Base-by-base conservation (phyloP, 176 grass and related monocot genomes). In the Bonia amplexicaulis region DNA sequence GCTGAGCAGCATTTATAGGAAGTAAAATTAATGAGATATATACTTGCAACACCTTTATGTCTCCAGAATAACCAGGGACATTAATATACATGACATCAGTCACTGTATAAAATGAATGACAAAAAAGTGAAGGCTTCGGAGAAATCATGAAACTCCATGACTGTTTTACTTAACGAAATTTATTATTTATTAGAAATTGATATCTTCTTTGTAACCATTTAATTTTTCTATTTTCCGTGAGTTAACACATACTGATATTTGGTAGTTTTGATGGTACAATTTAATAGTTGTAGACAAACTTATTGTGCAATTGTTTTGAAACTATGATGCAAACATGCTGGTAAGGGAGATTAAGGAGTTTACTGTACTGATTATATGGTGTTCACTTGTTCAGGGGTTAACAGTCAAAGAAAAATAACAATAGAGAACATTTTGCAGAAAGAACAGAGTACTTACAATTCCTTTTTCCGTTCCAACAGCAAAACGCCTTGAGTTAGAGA, bases 401-500 rank as follows among this genome's bases (percentile, higher is more conserved):
- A 25, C 42, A 76, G 14, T 4, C 55, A 52, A 1, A 12, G 13
- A 76, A 62, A 35, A 77, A 13, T 31, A 47, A 54, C 6, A 37
- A 4, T 20, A 2, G 6, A 86, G 10, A 60, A 69, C 20, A 9
- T 53, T 51, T 45, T 80, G 61, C 16, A 63, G 20, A 46, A 53
- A 66, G 7, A 62, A 64, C 16, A 82, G n/a, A 76, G 26, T 74
- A 80, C 96, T 96, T 90, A 99, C 96, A 66, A 92, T 85, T 88
- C 96, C 93, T 82, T 96, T 94, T 73, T 94, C 90, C 15, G 96
- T 99, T 68, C 93, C 96, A 80, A 89, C 90, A 88, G 91, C 90
- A 89, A 94, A 65, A 92, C 67, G 71, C 75, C 92, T 99, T 10
- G 66, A 92, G 73, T 91, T 88, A 63, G 85, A 82, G 85, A 96